Evolutionary conservation across 2,329 filamentous ascomycete genomes (phyloP).

Genomic region (Ustulina deusta): DNA sequence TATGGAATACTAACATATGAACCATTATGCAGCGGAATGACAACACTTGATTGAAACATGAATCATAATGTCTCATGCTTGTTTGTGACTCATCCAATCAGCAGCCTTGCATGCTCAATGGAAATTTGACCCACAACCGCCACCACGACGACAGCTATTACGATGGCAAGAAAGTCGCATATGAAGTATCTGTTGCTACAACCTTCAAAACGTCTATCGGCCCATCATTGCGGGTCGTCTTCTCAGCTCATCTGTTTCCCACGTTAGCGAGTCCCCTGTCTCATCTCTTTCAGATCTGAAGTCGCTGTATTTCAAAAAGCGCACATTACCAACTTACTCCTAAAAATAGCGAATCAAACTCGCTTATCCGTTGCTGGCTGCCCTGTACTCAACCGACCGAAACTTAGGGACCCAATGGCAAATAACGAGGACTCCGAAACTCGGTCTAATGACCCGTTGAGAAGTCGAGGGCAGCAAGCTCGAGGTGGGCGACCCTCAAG

Average conservation of each 20-base stretch:
- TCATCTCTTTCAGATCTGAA: conserved; percentile 49
- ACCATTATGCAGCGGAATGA: neutral
- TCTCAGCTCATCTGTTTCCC: conserved; percentile 3
- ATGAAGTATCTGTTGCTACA: conserved; percentile 12
- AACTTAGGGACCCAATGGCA: conserved; percentile 38
- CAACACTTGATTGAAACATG: conserved; percentile 31
- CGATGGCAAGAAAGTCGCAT: neutral
- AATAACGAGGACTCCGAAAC: conserved; percentile 26
- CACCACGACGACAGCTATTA: conserved; percentile 10
- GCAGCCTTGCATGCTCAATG: conserved; percentile 16
- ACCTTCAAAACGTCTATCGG: conserved; percentile 6
- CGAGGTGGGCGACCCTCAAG: conserved; percentile 41
- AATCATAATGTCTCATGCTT: conserved; percentile 37
- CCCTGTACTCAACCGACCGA: neutral
- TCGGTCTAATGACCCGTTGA: conserved; percentile 26
- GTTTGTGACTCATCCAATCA: conserved; percentile 38
- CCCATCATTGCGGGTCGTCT: neutral
- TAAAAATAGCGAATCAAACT: neutral
- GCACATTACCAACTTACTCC: conserved; percentile 44
- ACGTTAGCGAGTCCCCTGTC: conserved; percentile 16
- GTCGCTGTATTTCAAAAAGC: conserved; percentile 64
- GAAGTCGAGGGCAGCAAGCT: conserved; percentile 34
- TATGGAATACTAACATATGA: neutral
- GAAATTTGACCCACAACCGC: conserved; percentile 31
- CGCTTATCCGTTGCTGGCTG: neutral